Base-by-base conservation (phyloP, 2,329 filamentous ascomycete genomes). In the Zymoseptoria crescenta region DNA sequence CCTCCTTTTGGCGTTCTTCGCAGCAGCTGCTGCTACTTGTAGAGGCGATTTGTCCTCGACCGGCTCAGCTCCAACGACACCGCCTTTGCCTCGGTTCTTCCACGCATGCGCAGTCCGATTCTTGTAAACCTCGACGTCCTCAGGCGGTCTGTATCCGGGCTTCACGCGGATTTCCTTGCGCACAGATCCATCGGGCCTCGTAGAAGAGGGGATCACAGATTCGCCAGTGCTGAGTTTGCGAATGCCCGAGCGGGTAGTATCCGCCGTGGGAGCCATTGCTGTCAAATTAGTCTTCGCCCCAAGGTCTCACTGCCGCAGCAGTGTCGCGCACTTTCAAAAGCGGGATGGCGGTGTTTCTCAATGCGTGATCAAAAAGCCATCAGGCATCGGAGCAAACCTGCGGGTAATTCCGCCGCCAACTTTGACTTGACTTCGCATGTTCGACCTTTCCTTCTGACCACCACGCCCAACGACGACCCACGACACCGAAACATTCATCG, bases 81-180 rank as follows among this genome's bases (percentile, higher is more conserved):
- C 87, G 59, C 74, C 77, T 59, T 83, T 85, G 27, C 83, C 84
- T 56, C 90, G 85, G 67, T 84, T 91, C 71, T 91, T 91, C 77
- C 89, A 96, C 54, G 84, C 85, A 72, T 94, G 88, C 54, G 92
- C 92, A 1, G 87, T 91, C 59, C 89, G 87, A 75, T 96, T 96
- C 78, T 91, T 95, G 82, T 99, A 99, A 52, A 96, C 81, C 72
- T 96, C 91, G 64, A 97, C 87, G 75, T 99, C 94, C 76, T 99
- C 94, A 0, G 92, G 91, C 1, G 94, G 95, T 35, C 87, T 86
- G 76, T 96, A 99, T 56, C 94, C 95, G 0, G 94, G 93, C 29
- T 91, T 86, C 62, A 99, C 91, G 70, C 90, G 90, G 72, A 97
- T 97, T 70, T 96, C 93, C 71, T 89, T 95, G 58, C 94, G 86